Evolutionary conservation across 306 rosid genomes (phyloP), one percentile per base, ranked within the genome.

Genomic region (Castanospermum australe): DNA sequence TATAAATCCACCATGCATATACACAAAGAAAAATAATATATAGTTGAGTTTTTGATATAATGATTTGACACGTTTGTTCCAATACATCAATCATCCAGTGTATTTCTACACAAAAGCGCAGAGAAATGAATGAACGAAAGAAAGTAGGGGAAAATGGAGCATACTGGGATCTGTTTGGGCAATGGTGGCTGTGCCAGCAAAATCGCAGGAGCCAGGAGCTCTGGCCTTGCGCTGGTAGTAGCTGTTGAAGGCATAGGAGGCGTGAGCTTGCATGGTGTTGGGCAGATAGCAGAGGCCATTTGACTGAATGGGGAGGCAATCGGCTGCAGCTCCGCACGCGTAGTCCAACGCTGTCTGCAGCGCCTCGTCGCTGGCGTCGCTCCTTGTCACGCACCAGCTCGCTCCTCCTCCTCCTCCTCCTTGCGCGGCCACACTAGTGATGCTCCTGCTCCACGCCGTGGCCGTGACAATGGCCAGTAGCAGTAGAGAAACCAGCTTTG

Each of bases 231-330:
- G 82, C 22, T 90, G 94, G 66, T 82, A 96, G 81, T 41, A 93
- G 76, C 96, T 93, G 66, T 96, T 81, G 90, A 91, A 96, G 57
- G 98, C 99, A 65, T 91, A 96, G 8, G 99, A 95, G 79, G 99
- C 86, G 55, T 91, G 99, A 10, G 98, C 99, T 54, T 90, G 99
- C 76, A 95, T 81, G 18, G 98, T 92, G 75, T 95, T 95, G 0
- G 99, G 99, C 0, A 95, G 93, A 64, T 73, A 95, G 24, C 99
- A 95, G 5, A 95, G 89, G 0, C 96, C 97, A 51, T 84, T 75
- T 0, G 93, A 4, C 38, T 82, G 94, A 21, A 95, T 51, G 2
- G 97, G 84, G 4, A 47, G 25, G 83, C 99, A 95, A 67, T 95
- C 97, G 8, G 93, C 97, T 0, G 97, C 98, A 2, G 90, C 41